These are phyloP conservation scores for Leishmania lainsoni DNA, from an alignment of 208 protist genomes.

Conservation along the genomic window DNA sequence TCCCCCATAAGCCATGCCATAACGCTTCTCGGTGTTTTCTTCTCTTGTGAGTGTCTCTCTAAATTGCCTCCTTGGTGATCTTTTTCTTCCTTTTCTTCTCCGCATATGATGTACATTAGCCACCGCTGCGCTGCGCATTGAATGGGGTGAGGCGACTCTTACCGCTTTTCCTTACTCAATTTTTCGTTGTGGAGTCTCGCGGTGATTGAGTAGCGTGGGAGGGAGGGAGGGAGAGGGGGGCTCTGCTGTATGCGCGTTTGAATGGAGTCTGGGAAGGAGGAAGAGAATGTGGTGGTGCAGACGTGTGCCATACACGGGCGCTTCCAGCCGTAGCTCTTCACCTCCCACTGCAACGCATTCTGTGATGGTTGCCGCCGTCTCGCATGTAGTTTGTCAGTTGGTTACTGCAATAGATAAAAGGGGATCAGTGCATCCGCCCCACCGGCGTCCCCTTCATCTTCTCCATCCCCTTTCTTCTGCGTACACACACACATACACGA, in stretches of 20 bases:
- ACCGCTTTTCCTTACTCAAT: background rate
- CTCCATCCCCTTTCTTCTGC: background rate
- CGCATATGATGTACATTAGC: slow-evolving; percentile 1
- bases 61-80: background rate
- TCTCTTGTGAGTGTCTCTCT: background rate
- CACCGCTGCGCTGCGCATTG: background rate
- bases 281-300: background rate
- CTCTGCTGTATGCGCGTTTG: background rate
- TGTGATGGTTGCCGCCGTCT: background rate
- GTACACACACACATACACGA: background rate
- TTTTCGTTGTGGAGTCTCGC: background rate
- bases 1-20: background rate
- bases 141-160: background rate
- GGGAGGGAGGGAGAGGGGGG: too few species aligned
- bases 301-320: background rate
- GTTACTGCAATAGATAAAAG: background rate
- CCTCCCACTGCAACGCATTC: background rate
- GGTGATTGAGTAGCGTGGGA: too few species aligned
- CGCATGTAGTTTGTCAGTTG: background rate
- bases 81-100: slow-evolving; percentile 19
- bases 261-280: background rate
- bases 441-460: background rate
- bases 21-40: background rate
- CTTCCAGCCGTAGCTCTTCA: background rate
- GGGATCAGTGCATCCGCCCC: background rate